A percentile compares a stretch with the other conserved stretches of the same genome.
Evolutionary conservation across 2,329 filamentous ascomycete genomes (phyloP).

Genomic region (Gaeumannomyces tritici): DNA sequence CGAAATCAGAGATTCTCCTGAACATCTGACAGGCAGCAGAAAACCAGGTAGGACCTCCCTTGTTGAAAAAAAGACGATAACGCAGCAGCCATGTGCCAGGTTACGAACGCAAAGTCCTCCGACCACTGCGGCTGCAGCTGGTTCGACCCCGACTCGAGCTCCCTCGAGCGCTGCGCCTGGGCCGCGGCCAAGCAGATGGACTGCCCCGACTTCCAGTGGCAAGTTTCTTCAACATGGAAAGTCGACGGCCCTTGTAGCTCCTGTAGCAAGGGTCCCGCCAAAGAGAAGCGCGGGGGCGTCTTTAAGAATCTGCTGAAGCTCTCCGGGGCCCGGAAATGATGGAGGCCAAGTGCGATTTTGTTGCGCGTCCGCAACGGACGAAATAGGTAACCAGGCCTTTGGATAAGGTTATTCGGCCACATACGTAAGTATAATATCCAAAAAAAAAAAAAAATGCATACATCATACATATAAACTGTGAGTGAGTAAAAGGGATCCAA

Average conservation of each 20-base stretch:
- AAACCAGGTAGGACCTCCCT: background rate
- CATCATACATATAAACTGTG: no score
- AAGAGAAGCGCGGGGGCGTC: background rate
- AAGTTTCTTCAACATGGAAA: background rate
- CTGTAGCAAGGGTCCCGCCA: background rate
- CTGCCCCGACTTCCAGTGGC: slow-evolving; percentile 3
- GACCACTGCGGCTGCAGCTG: background rate
- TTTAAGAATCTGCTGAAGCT: background rate
- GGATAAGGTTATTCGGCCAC: no score
- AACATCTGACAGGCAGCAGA: background rate
- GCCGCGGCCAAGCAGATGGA: slow-evolving; percentile 4
- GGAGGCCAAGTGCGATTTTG: background rate
- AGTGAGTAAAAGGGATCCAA: no score
- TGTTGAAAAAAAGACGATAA: background rate
- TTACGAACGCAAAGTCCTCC: background rate
- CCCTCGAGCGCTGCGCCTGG: slow-evolving; percentile 2
- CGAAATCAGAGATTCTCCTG: background rate
- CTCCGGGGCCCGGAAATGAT: background rate
- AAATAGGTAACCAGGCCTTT: background rate
- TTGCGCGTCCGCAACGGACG: background rate
- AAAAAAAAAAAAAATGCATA: no score
- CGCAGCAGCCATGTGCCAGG: slow-evolving; percentile 1
- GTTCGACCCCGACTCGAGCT: background rate
- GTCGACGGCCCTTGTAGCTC: background rate
- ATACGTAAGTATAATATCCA: no score